Evolutionary conservation across 306 rosid species (phyloP).

Genomic region (Rosa rugosa): DNA sequence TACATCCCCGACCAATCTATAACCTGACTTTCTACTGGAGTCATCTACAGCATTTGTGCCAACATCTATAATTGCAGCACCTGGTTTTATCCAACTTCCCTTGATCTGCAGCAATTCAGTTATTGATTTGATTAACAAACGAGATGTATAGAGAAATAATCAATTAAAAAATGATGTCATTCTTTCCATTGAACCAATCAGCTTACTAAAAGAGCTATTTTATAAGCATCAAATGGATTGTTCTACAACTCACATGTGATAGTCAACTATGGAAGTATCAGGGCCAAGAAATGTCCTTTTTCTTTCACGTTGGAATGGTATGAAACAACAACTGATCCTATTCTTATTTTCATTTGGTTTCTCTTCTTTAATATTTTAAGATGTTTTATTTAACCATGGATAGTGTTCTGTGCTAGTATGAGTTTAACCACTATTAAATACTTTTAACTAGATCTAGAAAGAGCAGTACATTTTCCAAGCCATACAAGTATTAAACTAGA

Average conservation of each 20-base stretch:
- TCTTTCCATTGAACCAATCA: background rate
- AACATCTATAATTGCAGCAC: slow-evolving; percentile 92
- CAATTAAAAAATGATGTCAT: background rate
- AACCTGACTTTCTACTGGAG: slow-evolving; percentile 74
- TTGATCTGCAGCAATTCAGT: slow-evolving; percentile 49
- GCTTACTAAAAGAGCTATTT: background rate
- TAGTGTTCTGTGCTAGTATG: background rate
- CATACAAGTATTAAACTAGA: slow-evolving; percentile 7
- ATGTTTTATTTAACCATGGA: background rate
- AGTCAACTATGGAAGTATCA: background rate
- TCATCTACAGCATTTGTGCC: slow-evolving; percentile 89
- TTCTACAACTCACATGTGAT: background rate
- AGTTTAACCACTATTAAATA: background rate
- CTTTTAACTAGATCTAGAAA: background rate
- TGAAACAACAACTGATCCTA: background rate
- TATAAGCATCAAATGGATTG: background rate
- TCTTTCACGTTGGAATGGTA: background rate
- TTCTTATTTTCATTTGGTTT: slow-evolving; percentile 3
- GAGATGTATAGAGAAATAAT: background rate
- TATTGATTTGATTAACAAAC: background rate
- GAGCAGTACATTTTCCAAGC: background rate
- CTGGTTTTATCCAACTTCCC: slow-evolving; percentile 93
- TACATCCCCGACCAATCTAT: slow-evolving; percentile 87
- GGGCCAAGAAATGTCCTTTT: background rate
- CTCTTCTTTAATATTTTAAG: background rate